Evolutionary conservation across 768 basidiomycete genomes (phyloP).

Genomic region (Boletus pseudo-olivaceus): DNA sequence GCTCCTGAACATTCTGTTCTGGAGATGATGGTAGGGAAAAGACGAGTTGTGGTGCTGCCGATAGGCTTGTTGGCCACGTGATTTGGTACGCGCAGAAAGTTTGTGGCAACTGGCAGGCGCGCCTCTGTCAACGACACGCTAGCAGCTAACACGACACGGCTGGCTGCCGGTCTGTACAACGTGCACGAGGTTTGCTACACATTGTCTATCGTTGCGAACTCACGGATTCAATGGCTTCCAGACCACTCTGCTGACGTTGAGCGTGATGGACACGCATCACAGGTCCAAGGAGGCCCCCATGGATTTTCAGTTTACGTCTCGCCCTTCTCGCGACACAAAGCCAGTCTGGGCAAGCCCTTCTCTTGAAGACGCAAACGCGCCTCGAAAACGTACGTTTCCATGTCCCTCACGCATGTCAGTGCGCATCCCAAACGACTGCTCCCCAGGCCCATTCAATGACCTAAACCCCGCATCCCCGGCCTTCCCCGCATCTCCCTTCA

Average conservation of each 20-base stretch:
- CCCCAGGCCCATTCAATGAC: conserved; percentile 42
- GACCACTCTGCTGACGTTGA: background rate
- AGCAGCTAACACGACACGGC: conserved; percentile 8
- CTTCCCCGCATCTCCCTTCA: conserved; percentile 33
- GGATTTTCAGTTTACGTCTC: conserved; percentile 84
- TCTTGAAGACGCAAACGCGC: conserved; percentile 47
- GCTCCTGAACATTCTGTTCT: conserved; percentile 30
- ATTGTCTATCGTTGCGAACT: background rate
- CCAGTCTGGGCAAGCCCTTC: conserved; percentile 57
- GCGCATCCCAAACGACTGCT: conserved; percentile 28
- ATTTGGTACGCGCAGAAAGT: conserved; percentile 14
- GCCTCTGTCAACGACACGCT: conserved; percentile 6
- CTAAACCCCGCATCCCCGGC: conserved; percentile 36
- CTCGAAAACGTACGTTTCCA: conserved; percentile 64
- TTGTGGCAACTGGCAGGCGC: conserved; percentile 18
- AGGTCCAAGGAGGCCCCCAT: conserved; percentile 81
- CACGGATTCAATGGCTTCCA: background rate
- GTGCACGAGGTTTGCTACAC: conserved; percentile 13
- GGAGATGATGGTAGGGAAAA: conserved; percentile 2
- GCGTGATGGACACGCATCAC: conserved; percentile 24
- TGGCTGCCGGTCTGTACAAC: background rate
- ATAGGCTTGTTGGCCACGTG: conserved; percentile 25
- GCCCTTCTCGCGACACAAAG: conserved; percentile 47
- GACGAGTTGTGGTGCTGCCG: background rate
- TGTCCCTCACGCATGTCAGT: conserved; percentile 21